Base-by-base conservation (phyloP, 2,329 filamentous ascomycete species). In the Zymoseptoria tritici region DNA sequence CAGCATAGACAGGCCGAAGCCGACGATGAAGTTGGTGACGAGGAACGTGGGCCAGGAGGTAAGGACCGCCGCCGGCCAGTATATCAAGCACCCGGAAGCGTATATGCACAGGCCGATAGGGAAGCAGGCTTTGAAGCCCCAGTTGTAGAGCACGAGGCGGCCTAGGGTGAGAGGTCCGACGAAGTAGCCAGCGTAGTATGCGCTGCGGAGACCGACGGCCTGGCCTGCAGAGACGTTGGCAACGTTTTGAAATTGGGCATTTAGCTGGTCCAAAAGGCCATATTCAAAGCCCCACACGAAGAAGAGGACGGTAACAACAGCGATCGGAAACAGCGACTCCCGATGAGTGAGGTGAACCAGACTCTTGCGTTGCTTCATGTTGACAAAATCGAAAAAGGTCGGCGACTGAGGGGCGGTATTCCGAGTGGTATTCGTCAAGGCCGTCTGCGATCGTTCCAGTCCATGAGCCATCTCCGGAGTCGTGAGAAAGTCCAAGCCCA, bases 241-340 rank as follows among this genome's bases (percentile, higher is more conserved):
- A 5, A 90, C 81, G 11, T 74, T 70, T 42, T 87, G 84, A 56
- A 91, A 86, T 22, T 85, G 84, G 20, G 81, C 81, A 71, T 96
- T 96, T 26, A 97, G 81, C 0, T 87, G 88, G 68, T 94, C 91
- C 5, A 96, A 79, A 1, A 96, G 81, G 0, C 92, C 92, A 67
- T 96, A 96, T 0, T 91, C 91, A 60, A 96, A 88, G 0, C 92
- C 92, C 91, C 91, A 96, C 2, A 96, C 78, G 64, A 96, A 85
- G 75, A 96, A 96, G 0, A 96, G 78, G 6, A 92, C 82, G 1
- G 89, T 90, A 21, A 95, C 90, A 63, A 90, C 79, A 16, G 83
- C 80, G 68, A 89, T 86, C 64, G 90, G 90, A 64, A 85, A 88
- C 65, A 89, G 76, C 0, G 87, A 89, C 63, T 91, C 87, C 9